These are phyloP conservation scores for Neospermospora avenae DNA, from an alignment of 2,329 filamentous ascomycete species.

Conservation along the genomic window DNA sequence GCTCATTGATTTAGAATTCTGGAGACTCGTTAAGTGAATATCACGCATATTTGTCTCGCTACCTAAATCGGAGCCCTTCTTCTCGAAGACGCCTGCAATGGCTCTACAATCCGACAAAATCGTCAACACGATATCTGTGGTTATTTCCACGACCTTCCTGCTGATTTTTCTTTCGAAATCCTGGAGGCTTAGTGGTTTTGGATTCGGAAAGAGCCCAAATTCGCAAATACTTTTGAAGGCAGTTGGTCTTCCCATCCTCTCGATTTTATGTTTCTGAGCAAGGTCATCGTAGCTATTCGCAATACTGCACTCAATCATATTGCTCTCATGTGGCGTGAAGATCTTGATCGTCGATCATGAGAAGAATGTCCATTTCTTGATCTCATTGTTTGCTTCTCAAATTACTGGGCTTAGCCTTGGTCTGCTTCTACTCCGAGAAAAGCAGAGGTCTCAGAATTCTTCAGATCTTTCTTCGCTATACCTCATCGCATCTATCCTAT, in stretches of 20 bases:
- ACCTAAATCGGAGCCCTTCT: too few relatives aligned
- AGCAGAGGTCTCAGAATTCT: constrained; percentile 14
- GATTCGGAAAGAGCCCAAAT: neutral
- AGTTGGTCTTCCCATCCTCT: neutral
- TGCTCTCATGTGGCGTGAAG: neutral
- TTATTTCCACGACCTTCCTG: neutral
- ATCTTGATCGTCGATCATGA: neutral
- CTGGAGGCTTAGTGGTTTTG: neutral
- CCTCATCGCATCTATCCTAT: constrained; percentile 18
- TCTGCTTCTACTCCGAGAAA: constrained; percentile 18
- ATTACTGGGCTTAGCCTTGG: constrained; percentile 19
- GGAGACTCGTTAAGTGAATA: too few relatives aligned
- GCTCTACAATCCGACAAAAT: neutral
- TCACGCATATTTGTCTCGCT: too few relatives aligned
- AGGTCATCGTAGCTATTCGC: neutral
- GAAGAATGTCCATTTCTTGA: neutral
- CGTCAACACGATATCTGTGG: neutral
- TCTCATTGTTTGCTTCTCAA: constrained; percentile 13
- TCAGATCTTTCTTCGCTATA: constrained; percentile 20
- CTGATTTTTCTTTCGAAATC: neutral
- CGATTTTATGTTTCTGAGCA: neutral
- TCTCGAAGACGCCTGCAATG: neutral
- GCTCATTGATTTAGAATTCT: too few relatives aligned
- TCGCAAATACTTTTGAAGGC: neutral
- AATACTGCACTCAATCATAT: neutral